Percentiles rank a stretch among this genome's conserved stretches.
Conservation (phyloP, 768 basidiomycete species). For the Hericium erinaceus region DNA sequence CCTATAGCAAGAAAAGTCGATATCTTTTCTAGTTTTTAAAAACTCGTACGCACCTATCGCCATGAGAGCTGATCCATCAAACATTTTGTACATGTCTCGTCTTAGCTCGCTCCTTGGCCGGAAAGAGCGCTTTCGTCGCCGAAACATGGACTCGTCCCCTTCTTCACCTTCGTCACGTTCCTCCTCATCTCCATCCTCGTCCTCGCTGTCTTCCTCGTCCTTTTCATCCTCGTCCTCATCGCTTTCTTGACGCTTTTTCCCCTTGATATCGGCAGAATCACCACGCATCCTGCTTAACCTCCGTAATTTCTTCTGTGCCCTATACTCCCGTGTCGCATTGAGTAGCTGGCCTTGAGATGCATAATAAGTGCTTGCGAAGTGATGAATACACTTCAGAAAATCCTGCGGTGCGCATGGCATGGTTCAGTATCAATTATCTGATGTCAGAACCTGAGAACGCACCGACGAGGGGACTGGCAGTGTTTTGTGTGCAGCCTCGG, state of each 20-base stretch:
- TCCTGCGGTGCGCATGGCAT: constrained; percentile 32
- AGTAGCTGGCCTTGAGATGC: constrained; percentile 49
- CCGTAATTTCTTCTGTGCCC: constrained; percentile 31
- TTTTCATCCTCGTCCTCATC: constrained; percentile 6
- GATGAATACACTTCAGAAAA: constrained; percentile 41
- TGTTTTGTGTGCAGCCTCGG: neutral
- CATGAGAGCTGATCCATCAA: constrained; percentile 65
- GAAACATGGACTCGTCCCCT: constrained; percentile 11
- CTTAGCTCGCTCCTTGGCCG: constrained; percentile 3
- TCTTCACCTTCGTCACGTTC: constrained; percentile 9
- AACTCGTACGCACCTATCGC: constrained; percentile 43
- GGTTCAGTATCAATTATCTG: neutral
- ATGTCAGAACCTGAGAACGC: constrained; percentile 14
- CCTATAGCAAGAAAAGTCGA: neutral
- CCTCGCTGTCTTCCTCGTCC: constrained; percentile 8
- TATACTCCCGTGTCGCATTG: constrained; percentile 39
- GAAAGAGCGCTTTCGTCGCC: neutral
- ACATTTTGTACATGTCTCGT: constrained; percentile 63
- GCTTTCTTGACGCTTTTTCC: constrained; percentile 11
- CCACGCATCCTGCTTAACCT: constrained; percentile 13
- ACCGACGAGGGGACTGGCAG: constrained; percentile 42
- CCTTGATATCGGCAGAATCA: constrained; percentile 9
- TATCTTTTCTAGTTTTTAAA: neutral
- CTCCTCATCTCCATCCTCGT: constrained; percentile 8
- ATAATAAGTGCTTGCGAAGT: constrained; percentile 49